Percentiles rank a stretch among this genome's conserved stretches.
These are phyloP conservation scores for Agroathelia rolfsii DNA, from an alignment of 1,284 basidiomycete genomes.

Conservation along the genomic window DNA sequence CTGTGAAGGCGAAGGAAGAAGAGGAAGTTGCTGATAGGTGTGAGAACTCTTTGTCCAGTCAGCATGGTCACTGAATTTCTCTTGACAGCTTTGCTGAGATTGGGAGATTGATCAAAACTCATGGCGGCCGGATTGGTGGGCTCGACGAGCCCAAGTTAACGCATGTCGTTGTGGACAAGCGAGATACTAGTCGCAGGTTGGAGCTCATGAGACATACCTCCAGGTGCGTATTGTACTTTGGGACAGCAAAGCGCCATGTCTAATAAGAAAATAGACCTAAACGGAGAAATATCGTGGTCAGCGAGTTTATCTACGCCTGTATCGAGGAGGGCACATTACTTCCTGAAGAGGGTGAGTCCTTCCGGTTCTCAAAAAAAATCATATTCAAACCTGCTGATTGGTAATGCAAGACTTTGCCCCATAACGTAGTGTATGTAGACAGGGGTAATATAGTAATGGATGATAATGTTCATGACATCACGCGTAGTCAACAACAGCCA, in stretches of 20 bases:
- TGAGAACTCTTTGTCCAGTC: slow-evolving; percentile 12
- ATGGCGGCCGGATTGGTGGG: slow-evolving; percentile 64
- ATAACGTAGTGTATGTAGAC: background rate
- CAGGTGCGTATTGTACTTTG: slow-evolving; percentile 33
- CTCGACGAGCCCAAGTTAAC: slow-evolving; percentile 72
- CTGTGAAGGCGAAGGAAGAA: slow-evolving; percentile 44
- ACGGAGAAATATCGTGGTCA: slow-evolving; percentile 65
- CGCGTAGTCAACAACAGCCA: background rate
- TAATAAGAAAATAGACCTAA: slow-evolving; percentile 63
- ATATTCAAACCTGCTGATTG: background rate
- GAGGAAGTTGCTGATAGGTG: slow-evolving; percentile 42
- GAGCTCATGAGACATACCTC: slow-evolving; percentile 64
- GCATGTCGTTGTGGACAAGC: slow-evolving; percentile 75
- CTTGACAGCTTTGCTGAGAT: slow-evolving; percentile 46
- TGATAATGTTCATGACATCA: background rate
- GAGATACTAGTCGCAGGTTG: slow-evolving; percentile 59
- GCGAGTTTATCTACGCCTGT: slow-evolving; percentile 69
- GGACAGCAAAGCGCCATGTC: slow-evolving; percentile 6
- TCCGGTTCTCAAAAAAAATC: slow-evolving; percentile 1
- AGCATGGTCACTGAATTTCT: slow-evolving; percentile 1
- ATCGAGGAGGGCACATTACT: slow-evolving; percentile 72
- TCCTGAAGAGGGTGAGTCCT: slow-evolving; percentile 62
- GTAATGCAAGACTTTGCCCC: slow-evolving; percentile 1
- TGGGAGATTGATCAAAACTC: slow-evolving; percentile 40
- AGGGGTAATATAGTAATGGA: background rate